phyloP scores from a whole-genome alignment of 225 moss, liverwort and hornwort species.

The Neckera pumila region DNA sequence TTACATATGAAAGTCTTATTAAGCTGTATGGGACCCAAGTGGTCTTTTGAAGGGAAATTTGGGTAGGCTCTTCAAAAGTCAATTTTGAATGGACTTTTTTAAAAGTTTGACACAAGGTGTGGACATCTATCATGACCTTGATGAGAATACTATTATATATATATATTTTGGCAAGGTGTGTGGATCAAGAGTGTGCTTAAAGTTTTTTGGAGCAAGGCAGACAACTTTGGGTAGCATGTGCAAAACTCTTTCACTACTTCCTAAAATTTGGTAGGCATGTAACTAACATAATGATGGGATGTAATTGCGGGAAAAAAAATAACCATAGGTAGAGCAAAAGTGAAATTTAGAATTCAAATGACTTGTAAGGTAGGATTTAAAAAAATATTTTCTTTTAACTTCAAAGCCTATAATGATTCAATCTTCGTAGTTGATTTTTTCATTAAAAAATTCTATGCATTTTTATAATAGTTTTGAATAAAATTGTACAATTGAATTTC shows the following conservation, averaged over 20 bases:
- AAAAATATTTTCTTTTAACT: neutral
- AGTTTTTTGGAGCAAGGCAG: accelerated
- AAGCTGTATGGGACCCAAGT: too few species aligned
- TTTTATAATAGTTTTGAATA: accelerated
- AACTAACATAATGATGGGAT: too few species aligned
- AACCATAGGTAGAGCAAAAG: accelerated
- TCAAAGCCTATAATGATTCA: neutral
- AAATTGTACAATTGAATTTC: neutral
- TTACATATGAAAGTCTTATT: neutral
- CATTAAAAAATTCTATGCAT: accelerated
- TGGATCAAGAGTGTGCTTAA: neutral
- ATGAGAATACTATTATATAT: neutral
- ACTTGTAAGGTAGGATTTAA: accelerated
- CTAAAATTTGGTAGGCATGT: accelerated
- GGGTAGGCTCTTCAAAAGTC: too few species aligned
- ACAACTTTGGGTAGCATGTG: accelerated
- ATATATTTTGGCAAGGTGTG: too few species aligned
- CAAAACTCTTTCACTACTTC: accelerated
- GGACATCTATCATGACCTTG: accelerated
- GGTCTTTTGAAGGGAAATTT: neutral
- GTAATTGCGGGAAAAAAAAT: too few species aligned
- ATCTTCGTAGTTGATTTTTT: neutral
- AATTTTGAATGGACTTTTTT: neutral
- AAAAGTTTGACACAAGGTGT: neutral
- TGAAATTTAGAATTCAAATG: neutral